Percentiles rank a stretch among this genome's conserved stretches.
Conservation (phyloP, 1,284 basidiomycete genomes). For the Ganoderma leucocontextum region DNA sequence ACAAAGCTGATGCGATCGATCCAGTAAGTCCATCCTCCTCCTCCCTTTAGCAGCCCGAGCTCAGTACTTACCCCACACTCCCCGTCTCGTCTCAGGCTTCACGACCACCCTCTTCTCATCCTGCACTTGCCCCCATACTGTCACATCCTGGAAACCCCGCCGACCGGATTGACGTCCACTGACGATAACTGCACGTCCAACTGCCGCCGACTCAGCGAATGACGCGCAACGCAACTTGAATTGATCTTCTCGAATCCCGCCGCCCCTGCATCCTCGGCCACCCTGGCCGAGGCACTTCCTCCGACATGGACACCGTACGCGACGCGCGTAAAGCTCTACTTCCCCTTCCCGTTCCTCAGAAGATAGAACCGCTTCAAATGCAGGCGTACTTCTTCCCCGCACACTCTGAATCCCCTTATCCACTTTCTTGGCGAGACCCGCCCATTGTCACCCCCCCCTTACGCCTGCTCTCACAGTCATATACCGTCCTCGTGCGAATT, state of each 20-base stretch:
- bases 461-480: background rate
- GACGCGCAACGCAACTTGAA: background rate
- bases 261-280: background rate
- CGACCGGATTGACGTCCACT: background rate
- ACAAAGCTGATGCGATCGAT: background rate
- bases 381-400: background rate
- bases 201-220: background rate
- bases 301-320: background rate
- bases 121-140: background rate
- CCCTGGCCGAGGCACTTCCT: background rate
- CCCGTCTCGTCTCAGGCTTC: background rate
- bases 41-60: background rate
- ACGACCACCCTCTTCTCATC: background rate
- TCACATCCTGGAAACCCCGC: background rate
- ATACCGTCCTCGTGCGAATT: background rate
- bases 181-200: background rate
- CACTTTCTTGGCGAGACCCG: background rate
- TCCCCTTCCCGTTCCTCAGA: background rate
- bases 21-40: background rate
- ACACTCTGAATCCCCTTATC: background rate
- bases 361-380: background rate
- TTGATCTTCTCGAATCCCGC: constrained; percentile 5
- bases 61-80: background rate
- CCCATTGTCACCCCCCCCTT: background rate
- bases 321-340: background rate